Evolutionary conservation across 805 yeast genomes (phyloP), one percentile per base, ranked within the genome.

Genomic region (Yarrowia sp.): DNA sequence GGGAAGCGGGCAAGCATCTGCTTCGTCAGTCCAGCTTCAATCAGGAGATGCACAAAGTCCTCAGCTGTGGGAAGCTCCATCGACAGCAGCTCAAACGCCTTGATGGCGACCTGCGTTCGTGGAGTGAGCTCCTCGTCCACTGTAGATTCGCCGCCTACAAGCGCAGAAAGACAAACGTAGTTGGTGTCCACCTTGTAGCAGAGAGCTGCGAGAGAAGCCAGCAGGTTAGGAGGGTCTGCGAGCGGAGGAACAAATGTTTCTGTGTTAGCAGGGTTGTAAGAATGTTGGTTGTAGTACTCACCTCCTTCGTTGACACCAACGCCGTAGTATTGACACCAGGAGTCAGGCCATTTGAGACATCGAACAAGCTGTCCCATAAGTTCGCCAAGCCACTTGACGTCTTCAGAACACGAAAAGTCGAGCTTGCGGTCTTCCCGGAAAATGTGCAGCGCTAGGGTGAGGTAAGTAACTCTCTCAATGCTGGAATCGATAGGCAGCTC

Each of bases 1-100:
- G 97, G 97, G 66, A 80, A 87, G 0, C 90, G 81, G 39, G 87
- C 88, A 6, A 90, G 71, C 51, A 80, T 71, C 18, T 75, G 68
- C 1, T 78, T 76, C 18, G 58, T 56, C 10, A 90, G 79, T 4
- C 80, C 81, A 64, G 81, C 80, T 32, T 83, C 85, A 9, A 80
- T 80, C 80, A 90, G 80, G 68, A 86, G 73, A 63, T 81, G 84
- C 1, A 88, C 80, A 24, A 90, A 78, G 63, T 84, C 84, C 10
- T 71, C 75, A 0, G 82, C 74, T 0, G 81, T 77, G 65, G 78
- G 82, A 19, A 78, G 78, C 0, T 83, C 74, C 0, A 6, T 84
- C 82, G 19, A 85, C 70, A 8, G 22, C 2, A 49, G 46, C 31
- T 63, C 62, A 29, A 65, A 62, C 8, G 68, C 44, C 21, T 61